phyloP scores from a whole-genome alignment of 331 rosid species.

The Arachis monticola region DNA sequence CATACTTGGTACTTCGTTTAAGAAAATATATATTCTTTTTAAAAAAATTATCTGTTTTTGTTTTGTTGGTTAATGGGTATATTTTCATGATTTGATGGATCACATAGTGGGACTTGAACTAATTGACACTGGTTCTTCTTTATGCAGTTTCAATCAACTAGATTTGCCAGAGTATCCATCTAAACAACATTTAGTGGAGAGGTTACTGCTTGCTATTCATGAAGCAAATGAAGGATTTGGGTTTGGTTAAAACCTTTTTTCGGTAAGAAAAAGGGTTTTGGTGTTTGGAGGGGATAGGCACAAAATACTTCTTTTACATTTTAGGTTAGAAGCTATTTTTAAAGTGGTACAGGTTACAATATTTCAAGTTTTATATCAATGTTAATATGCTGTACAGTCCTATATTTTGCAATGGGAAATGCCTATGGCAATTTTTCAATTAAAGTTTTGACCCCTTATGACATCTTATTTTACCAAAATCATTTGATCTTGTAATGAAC shows the following conservation, averaged over 20 bases:
- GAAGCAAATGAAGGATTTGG: conserved; percentile 50
- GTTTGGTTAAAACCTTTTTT: conserved; percentile 61
- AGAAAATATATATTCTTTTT: too few relatives aligned
- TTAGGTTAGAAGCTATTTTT: conserved; percentile 48
- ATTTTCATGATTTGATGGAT: conserved; percentile 11
- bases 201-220: too few relatives aligned
- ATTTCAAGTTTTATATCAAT: conserved; percentile 53
- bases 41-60: too few relatives aligned
- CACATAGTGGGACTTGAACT: background rate
- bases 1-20: conserved; percentile 72
- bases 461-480: too few relatives aligned
- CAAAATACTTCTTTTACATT: conserved; percentile 44
- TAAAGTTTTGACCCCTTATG: too few relatives aligned
- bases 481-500: too few relatives aligned
- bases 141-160: conserved; percentile 92
- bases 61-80: background rate
- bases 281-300: background rate
- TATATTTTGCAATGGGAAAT: conserved; percentile 66
- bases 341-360: conserved; percentile 56
- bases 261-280: background rate
- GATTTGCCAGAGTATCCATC: conserved; percentile 73
- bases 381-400: conserved; percentile 85
- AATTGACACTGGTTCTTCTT: conserved; percentile 5
- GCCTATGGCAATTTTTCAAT: conserved; percentile 66
- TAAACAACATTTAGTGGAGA: too few relatives aligned